A percentile compares a stretch with the other conserved stretches of the same genome.
Evolutionary conservation across 2,329 filamentous ascomycete genomes (phyloP).

Genomic region (Fusarium virguliforme): DNA sequence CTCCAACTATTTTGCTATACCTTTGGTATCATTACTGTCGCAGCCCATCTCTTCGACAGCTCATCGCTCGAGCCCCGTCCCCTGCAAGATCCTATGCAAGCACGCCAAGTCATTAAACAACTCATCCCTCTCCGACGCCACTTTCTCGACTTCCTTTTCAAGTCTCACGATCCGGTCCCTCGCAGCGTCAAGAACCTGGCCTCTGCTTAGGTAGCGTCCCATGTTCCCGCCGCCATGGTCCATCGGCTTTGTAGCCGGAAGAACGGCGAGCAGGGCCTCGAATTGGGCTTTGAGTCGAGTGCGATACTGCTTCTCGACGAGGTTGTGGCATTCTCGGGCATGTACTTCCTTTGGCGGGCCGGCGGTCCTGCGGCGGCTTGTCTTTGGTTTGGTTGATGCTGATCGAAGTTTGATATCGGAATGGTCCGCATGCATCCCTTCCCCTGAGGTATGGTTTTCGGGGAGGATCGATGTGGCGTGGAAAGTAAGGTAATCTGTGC

Average conservation of each 20-base stretch:
- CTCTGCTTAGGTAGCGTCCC: not conserved
- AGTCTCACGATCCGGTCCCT: not conserved
- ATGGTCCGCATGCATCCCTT: too few species aligned
- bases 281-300: not conserved
- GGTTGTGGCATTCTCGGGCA: not conserved
- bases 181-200: not conserved
- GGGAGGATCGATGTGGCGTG: too few species aligned
- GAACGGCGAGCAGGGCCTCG: not conserved
- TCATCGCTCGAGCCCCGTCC: not conserved
- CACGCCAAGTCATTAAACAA: not conserved
- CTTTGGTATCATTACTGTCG: too few species aligned
- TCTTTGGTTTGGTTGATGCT: not conserved
- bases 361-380: not conserved
- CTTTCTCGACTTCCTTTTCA: not conserved
- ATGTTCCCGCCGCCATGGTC: not conserved
- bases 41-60: not conserved
- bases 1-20: too few species aligned
- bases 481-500: too few species aligned
- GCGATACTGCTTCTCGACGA: not conserved
- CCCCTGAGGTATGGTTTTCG: too few species aligned
- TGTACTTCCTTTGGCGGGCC: not conserved
- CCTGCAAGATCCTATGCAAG: not conserved
- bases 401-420: not conserved
- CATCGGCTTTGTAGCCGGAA: not conserved
- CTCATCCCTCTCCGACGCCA: not conserved